Evolutionary conservation across 2,329 filamentous ascomycete species (phyloP).

Genomic region (Xylaria sp.): DNA sequence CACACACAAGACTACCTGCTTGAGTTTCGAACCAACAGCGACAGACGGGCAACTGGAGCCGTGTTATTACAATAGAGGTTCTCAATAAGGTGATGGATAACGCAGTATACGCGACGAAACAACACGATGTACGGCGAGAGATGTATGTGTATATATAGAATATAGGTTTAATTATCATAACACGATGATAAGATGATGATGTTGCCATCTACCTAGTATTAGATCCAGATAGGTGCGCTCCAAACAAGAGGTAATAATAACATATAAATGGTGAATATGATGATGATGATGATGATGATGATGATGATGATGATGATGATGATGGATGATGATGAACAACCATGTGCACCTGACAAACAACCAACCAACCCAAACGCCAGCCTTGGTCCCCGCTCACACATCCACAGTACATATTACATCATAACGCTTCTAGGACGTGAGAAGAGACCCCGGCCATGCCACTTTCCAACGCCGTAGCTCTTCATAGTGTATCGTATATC

Average conservation of each 20-base stretch:
- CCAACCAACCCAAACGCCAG: slow-evolving; percentile 1
- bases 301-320: neutral
- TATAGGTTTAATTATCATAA: neutral
- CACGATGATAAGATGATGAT: neutral
- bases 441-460: neutral
- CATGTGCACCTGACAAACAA: neutral
- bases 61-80: neutral
- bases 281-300: neutral
- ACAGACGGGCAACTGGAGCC: neutral
- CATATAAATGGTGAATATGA: neutral
- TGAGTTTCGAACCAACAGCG: too few relatives aligned
- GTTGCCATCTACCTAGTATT: slow-evolving; percentile 1
- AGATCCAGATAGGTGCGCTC: neutral
- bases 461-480: slow-evolving; percentile 9
- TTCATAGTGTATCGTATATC: slow-evolving; percentile 13
- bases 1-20: neutral
- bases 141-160: neutral
- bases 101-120: neutral
- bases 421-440: neutral
- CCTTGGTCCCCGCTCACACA: neutral
- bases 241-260: too few relatives aligned
- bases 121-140: neutral
- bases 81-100: neutral
- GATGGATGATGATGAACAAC: neutral
- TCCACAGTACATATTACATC: slow-evolving; percentile 22